Conservation (phyloP, 352 stramenopile species). For the Globisporangium middletonii region DNA sequence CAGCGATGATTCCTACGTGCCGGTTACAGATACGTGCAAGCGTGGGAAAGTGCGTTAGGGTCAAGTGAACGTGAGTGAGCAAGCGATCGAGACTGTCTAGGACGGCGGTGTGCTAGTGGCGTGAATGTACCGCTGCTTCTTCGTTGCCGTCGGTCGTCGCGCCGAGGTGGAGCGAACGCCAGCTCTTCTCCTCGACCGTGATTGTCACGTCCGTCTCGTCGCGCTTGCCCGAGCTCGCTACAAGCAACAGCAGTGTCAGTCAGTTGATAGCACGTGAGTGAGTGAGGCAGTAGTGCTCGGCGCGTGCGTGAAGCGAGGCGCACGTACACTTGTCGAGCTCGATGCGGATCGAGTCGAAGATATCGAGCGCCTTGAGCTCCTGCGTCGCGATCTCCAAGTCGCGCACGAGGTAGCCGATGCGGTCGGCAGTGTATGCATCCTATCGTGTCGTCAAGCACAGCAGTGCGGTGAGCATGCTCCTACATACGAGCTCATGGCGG, state of each 20-base stretch:
- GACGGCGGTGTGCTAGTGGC: no score
- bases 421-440: conserved; percentile 56
- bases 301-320: no score
- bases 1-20: conserved; percentile 63
- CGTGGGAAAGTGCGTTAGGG: no score
- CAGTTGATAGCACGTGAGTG: not conserved
- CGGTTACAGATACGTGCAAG: no score
- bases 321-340: conserved; percentile 64
- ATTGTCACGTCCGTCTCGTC: conserved; percentile 86
- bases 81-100: no score
- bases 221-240: conserved; percentile 55
- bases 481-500: no score
- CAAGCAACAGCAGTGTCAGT: not conserved
- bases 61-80: no score
- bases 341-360: conserved; percentile 82
- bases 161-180: conserved; percentile 80
- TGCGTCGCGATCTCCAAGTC: conserved; percentile 54
- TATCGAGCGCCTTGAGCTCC: conserved; percentile 71
- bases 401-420: conserved; percentile 57
- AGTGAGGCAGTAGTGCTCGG: no score
- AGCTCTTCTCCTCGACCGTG: conserved; percentile 84
- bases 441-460: conserved; percentile 6
- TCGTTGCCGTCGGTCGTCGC: conserved; percentile 82
- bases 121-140: conserved; percentile 54
- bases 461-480: not conserved